A percentile compares a stretch with the other conserved stretches of the same genome.
Conservation (phyloP, 495 filamentous ascomycete species). For the Xylaria telfairii region DNA sequence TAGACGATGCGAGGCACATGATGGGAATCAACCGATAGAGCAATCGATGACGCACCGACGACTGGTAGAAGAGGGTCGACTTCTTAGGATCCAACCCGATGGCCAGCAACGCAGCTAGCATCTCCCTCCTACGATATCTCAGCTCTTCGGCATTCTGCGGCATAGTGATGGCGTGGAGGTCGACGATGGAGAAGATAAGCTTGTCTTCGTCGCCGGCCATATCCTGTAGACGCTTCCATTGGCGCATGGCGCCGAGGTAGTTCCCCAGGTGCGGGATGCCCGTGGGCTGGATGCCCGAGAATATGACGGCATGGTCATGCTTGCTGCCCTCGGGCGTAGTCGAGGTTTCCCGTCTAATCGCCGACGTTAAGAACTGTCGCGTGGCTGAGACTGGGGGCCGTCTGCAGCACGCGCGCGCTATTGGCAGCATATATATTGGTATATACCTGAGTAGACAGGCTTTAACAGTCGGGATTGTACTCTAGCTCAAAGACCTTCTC, state of each 20-base stretch:
- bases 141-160: conserved; percentile 67
- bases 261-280: conserved; percentile 96
- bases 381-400: conserved; percentile 29
- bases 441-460: neutral
- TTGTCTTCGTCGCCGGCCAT: conserved; percentile 58
- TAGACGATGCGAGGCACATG: conserved; percentile 3
- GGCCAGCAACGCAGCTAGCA: conserved; percentile 80
- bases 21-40: neutral
- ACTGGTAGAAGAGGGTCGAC: conserved; percentile 87
- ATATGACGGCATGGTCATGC: conserved; percentile 59
- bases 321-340: conserved; percentile 16
- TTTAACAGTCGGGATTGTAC: neutral
- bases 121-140: conserved; percentile 68
- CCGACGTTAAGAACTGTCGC: conserved; percentile 9
- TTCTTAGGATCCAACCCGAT: conserved; percentile 79
- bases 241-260: conserved; percentile 87
- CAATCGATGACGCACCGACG: conserved; percentile 52
- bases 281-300: conserved; percentile 97
- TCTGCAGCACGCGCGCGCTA: conserved; percentile 34
- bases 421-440: conserved; percentile 34
- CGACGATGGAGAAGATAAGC: conserved; percentile 84
- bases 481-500: neutral
- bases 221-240: conserved; percentile 84
- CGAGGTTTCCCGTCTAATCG: neutral
- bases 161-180: conserved; percentile 89